phyloP scores from a whole-genome alignment of 2,329 filamentous ascomycete species.

The Metarhizium anisopliae region DNA sequence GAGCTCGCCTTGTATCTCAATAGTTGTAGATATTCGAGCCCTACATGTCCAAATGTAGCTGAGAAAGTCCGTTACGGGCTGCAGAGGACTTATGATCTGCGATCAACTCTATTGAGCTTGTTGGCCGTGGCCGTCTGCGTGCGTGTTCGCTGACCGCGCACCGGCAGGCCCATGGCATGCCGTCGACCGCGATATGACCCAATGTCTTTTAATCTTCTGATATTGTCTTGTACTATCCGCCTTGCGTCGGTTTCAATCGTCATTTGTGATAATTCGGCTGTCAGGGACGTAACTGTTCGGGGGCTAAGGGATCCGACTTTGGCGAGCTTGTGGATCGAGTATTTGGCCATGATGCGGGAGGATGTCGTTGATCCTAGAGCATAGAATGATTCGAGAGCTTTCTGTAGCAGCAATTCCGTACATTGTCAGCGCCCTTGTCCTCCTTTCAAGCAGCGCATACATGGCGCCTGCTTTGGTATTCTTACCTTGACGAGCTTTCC shows the following conservation, averaged over 20 bases:
- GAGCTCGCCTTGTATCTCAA: background rate
- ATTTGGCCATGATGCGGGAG: constrained; percentile 72
- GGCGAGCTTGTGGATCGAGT: constrained; percentile 77
- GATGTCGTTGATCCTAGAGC: constrained; percentile 66
- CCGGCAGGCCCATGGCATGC: constrained; percentile 88
- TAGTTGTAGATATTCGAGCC: background rate
- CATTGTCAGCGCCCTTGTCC: background rate
- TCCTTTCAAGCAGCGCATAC: background rate
- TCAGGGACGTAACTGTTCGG: constrained; percentile 72
- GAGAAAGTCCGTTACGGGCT: background rate
- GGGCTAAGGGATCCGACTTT: constrained; percentile 66
- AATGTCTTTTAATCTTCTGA: constrained; percentile 79
- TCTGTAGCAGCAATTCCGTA: constrained; percentile 29
- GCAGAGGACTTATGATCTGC: constrained; percentile 14
- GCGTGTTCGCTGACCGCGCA: constrained; percentile 81
- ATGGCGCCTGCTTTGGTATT: background rate
- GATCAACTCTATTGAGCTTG: constrained; percentile 52
- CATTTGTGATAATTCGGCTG: constrained; percentile 80
- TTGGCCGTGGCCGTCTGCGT: constrained; percentile 56
- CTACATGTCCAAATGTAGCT: background rate
- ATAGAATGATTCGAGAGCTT: constrained; percentile 77
- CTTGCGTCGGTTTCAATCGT: constrained; percentile 86
- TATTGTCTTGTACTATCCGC: constrained; percentile 73
- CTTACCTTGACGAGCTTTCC: constrained; percentile 72
- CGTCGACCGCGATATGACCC: constrained; percentile 80